A percentile compares a stretch with the other conserved stretches of the same genome.
phyloP scores from a whole-genome alignment of 2,329 filamentous ascomycete genomes.

The Chaetomiaceae sp. region DNA sequence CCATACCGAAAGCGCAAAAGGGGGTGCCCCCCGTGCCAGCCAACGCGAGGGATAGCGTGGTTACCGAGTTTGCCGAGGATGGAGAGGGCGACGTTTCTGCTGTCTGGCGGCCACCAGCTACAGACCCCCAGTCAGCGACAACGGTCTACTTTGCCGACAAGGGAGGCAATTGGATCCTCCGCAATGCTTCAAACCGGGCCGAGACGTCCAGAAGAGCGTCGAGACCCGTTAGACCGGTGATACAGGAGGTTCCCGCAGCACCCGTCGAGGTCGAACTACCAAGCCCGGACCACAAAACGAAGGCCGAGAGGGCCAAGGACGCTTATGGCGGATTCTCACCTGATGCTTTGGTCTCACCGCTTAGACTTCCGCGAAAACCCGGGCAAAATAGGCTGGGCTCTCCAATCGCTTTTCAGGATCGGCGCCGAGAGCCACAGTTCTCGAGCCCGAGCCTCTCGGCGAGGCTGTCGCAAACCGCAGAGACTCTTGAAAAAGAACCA shows the following conservation, averaged over 20 bases:
- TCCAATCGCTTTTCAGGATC: constrained; percentile 28
- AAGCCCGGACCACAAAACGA: constrained; percentile 25
- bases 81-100: constrained; percentile 37
- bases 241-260: constrained; percentile 1
- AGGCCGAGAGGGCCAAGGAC: constrained; percentile 24
- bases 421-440: constrained; percentile 27
- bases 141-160: constrained; percentile 50
- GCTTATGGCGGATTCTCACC: constrained; percentile 18
- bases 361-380: constrained; percentile 25
- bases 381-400: constrained; percentile 28
- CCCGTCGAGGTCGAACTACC: constrained; percentile 20
- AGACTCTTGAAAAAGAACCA: constrained; percentile 20
- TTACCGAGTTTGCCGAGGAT: constrained; percentile 53
- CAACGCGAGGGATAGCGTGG: constrained; percentile 38
- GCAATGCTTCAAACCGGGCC: constrained; percentile 28
- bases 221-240: not conserved
- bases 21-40: constrained; percentile 7
- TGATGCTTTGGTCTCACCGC: constrained; percentile 20
- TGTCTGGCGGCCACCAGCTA: constrained; percentile 49
- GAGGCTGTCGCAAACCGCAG: constrained; percentile 26
- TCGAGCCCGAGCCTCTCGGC: constrained; percentile 39
- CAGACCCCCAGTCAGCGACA: constrained; percentile 42
- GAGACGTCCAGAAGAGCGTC: not conserved
- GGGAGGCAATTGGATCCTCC: constrained; percentile 51
- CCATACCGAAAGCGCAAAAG: constrained; percentile 31